Conservation (phyloP, 2,329 filamentous ascomycete species). For the Neophaeococcomyces aloes region DNA sequence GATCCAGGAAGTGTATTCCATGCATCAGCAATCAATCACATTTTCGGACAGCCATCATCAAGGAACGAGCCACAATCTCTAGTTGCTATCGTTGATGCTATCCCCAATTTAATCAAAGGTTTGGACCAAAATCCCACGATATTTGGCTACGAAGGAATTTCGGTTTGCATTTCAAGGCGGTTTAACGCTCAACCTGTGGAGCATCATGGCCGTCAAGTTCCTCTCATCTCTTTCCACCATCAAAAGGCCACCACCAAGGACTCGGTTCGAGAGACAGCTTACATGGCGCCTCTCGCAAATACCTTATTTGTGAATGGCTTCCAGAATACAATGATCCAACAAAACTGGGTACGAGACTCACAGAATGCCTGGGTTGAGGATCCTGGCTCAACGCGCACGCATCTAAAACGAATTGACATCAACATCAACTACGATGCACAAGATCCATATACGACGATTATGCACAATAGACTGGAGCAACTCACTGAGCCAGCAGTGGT, state of each 20-base stretch:
- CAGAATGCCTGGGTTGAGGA: not conserved
- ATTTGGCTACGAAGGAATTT: conserved; percentile 12
- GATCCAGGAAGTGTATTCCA: not conserved
- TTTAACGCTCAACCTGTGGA: conserved; percentile 2
- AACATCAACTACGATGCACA: conserved; percentile 1
- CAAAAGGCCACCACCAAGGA: not conserved
- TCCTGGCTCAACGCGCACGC: not conserved
- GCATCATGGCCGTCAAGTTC: not conserved
- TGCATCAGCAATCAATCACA: not conserved
- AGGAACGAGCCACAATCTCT: conserved; percentile 3
- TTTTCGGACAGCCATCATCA: not conserved
- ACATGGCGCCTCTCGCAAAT: conserved; percentile 16
- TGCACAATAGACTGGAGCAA: conserved; percentile 6
- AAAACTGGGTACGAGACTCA: conserved; percentile 11
- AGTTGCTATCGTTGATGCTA: conserved; percentile 16
- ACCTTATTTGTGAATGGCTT: conserved; percentile 20
- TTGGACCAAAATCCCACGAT: not conserved
- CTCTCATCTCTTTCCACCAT: conserved; percentile 3
- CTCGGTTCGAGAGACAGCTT: not conserved
- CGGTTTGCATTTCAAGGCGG: conserved; percentile 13
- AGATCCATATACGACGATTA: not conserved
- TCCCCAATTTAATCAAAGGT: conserved; percentile 7
- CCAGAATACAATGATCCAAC: conserved; percentile 14
- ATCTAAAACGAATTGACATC: not conserved
- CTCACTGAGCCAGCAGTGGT: conserved; percentile 17